Conservation (phyloP, 768 basidiomycete species). For the Paxillus rubicundulus region DNA sequence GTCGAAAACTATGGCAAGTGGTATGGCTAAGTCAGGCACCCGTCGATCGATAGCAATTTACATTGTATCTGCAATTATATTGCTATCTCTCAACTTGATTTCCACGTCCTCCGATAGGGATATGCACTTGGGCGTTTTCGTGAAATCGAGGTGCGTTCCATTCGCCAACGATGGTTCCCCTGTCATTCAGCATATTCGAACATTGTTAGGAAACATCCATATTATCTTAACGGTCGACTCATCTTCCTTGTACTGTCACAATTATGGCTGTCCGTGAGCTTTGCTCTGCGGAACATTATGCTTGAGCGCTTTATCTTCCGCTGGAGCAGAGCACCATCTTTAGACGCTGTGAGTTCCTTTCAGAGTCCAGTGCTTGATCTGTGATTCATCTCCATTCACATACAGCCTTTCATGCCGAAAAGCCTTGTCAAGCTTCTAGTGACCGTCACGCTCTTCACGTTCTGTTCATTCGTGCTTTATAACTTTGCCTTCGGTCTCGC, state of each 20-base stretch:
- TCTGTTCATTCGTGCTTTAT: constrained; percentile 38
- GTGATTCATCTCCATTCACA: neutral
- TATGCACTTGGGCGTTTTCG: constrained; percentile 52
- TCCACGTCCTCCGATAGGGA: constrained; percentile 32
- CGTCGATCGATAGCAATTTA: constrained; percentile 47
- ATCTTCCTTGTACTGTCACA: constrained; percentile 61
- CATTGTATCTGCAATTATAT: constrained; percentile 42
- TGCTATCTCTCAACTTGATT: constrained; percentile 45
- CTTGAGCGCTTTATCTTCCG: constrained; percentile 56
- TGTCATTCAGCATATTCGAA: neutral
- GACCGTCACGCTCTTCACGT: constrained; percentile 41
- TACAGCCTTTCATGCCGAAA: constrained; percentile 21
- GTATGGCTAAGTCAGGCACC: constrained; percentile 47
- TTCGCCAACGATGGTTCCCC: neutral
- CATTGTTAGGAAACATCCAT: constrained; percentile 61
- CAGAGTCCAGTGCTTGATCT: neutral
- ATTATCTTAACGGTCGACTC: constrained; percentile 67
- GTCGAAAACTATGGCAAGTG: constrained; percentile 42
- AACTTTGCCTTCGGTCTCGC: constrained; percentile 44
- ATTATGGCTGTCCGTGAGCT: constrained; percentile 43
- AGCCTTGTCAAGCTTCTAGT: constrained; percentile 28
- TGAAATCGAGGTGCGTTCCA: constrained; percentile 58
- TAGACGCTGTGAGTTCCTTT: constrained; percentile 18
- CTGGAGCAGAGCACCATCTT: constrained; percentile 32
- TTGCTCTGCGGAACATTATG: constrained; percentile 56